Evolutionary conservation across 768 basidiomycete species (phyloP), one percentile per base, ranked within the genome.

Genomic region (Podaxis sp.): DNA sequence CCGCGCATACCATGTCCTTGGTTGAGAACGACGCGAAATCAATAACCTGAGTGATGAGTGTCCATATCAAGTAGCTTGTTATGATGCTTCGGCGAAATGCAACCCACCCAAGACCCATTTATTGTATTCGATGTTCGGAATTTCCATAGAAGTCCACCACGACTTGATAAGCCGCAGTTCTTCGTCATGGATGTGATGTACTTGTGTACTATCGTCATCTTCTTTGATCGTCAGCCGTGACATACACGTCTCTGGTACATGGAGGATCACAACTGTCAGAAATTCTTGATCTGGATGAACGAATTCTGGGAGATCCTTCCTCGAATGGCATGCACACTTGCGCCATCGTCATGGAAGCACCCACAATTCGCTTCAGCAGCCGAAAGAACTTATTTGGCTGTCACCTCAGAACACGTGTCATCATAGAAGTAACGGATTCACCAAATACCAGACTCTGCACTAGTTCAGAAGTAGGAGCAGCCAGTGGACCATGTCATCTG

Each of bases 381-480:
- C 13, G 47, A n/a, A 48, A 18, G 21, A 50, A 16, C 46, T 50
- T 36, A 28, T 38, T 55, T 23, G 21, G 23, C 18, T 35, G n/a
- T 13, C 35, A 57, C n/a, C 21, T 48, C 55, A 48, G 14, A 36
- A 48, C 56, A 57, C 56, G 56, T 37, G 46, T 40, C 44, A 37
- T 25, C n/a, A 48, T 23, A 50, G 44, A 57, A 28, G 44, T 7
- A 48, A 28, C 16, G 47, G 56, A 37, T 44, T 14, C 32, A 57
- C 50, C 56, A 50, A 47, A 47, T 27, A 44, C 32, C 21, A 14
- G 18, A 47, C 32, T 32, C 32, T 9, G n/a, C 13, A 27, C n/a
- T 18, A 23, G 28, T 35, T 32, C 44, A 50, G 32, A 9, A 46
- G 36, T 57, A 47, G 44, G 10, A 14, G 18, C 47, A 1, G 27